Evolutionary conservation across 2,329 filamentous ascomycete species (phyloP).

Genomic region (Chrysosporium queenslandicum): DNA sequence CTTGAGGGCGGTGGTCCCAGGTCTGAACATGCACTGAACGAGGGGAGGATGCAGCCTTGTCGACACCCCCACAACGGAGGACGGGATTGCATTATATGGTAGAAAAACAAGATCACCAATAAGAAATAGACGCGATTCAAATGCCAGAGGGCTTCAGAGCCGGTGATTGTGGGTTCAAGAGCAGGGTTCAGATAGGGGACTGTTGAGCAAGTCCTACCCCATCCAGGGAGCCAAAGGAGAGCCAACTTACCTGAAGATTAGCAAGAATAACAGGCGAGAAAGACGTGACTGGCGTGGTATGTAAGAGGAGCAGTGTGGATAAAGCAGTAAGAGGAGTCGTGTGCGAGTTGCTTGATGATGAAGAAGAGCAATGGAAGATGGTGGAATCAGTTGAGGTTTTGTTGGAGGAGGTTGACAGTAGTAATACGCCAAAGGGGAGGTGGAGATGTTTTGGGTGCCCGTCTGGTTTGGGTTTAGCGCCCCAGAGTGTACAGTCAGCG

Average conservation of each 20-base stretch:
- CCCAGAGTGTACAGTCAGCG: slow-evolving; percentile 3
- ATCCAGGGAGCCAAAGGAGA: background rate
- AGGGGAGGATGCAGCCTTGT: background rate
- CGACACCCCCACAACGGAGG: background rate
- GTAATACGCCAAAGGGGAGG: slow-evolving; percentile 13
- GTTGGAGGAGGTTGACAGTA: slow-evolving; percentile 13
- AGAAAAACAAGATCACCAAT: background rate
- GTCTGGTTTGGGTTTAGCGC: slow-evolving; percentile 12
- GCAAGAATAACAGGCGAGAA: slow-evolving; percentile 16
- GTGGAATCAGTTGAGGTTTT: slow-evolving; percentile 15
- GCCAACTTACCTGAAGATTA: slow-evolving; percentile 13
- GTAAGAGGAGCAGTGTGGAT: slow-evolving; percentile 9
- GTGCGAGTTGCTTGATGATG: slow-evolving; percentile 8
- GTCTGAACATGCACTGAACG: background rate
- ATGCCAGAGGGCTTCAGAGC: background rate
- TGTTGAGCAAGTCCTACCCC: background rate
- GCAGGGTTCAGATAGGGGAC: background rate
- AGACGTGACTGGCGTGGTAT: slow-evolving; percentile 12
- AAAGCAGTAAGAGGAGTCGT: background rate
- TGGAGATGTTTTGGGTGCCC: slow-evolving; percentile 14
- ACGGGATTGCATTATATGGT: background rate
- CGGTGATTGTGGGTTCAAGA: background rate
- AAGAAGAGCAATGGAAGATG: slow-evolving; percentile 14
- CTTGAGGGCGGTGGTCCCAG: background rate
- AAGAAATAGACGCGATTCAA: slow-evolving; percentile 3